phyloP scores from a whole-genome alignment of 306 rosid species.

The Cucumis melo region DNA sequence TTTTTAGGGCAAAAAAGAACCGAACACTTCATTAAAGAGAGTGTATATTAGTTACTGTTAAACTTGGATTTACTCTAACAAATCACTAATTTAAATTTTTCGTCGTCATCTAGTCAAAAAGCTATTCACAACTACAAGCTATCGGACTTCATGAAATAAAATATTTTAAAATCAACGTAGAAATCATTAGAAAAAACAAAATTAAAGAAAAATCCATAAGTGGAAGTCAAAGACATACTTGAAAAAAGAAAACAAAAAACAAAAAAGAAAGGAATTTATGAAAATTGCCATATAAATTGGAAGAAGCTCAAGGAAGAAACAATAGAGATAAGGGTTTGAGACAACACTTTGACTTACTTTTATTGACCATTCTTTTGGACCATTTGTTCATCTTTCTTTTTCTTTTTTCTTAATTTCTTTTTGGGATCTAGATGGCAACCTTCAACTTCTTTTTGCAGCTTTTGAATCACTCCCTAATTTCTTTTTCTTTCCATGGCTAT shows the following conservation, averaged over 20 bases:
- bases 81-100: too few relatives aligned
- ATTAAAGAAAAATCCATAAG: neutral
- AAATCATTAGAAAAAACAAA: neutral
- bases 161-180: too few relatives aligned
- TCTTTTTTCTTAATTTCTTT: too few relatives aligned
- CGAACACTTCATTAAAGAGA: too few relatives aligned
- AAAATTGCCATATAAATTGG: neutral
- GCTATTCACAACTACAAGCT: too few relatives aligned
- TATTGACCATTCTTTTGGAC: conserved; percentile 6
- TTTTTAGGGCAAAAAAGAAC: accelerated
- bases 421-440: neutral
- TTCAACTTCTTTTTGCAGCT: conserved; percentile 1
- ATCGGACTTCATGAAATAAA: too few relatives aligned
- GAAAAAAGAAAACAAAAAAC: neutral
- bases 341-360: neutral
- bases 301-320: neutral
- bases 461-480: neutral
- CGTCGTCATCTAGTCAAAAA: too few relatives aligned
- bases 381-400: neutral
- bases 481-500: neutral
- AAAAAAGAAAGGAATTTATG: neutral
- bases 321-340: neutral
- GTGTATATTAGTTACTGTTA: too few relatives aligned
- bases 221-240: neutral
- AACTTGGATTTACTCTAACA: too few relatives aligned